Evolutionary conservation across 352 stramenopile genomes (phyloP).

Genomic region (Saprolegnia diclina): DNA sequence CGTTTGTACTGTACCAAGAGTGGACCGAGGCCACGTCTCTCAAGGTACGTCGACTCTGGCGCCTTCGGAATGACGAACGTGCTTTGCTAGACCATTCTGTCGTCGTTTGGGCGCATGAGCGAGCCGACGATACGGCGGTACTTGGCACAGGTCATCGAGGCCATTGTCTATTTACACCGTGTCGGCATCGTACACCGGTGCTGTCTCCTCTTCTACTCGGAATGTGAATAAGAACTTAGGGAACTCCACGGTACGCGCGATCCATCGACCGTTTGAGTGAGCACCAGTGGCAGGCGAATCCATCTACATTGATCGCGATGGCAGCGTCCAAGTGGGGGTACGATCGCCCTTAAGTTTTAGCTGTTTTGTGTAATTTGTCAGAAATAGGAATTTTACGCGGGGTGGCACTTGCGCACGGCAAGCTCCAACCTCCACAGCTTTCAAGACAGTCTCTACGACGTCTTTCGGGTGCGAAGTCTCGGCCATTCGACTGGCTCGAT

Average conservation of each 20-base stretch:
- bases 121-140: constrained; percentile 65
- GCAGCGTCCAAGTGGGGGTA: constrained; percentile 42
- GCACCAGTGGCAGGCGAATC: constrained; percentile 38
- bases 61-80: not conserved
- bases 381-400: constrained; percentile 39
- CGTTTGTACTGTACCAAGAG: constrained; percentile 18
- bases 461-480: constrained; percentile 27
- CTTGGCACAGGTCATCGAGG: constrained; percentile 51
- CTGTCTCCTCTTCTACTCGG: not conserved
- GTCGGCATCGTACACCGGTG: constrained; percentile 47
- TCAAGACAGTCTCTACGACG: constrained; percentile 30
- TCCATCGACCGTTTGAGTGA: not conserved
- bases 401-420: constrained; percentile 17
- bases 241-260: not conserved
- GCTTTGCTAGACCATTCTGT: constrained; percentile 45
- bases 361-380: not conserved
- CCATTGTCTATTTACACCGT: constrained; percentile 42
- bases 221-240: not conserved
- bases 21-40: constrained; percentile 15
- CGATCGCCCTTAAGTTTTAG: no score
- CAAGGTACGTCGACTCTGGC: not conserved
- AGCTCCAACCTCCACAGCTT: not conserved
- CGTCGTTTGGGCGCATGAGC: constrained; percentile 67
- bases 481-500: constrained; percentile 26
- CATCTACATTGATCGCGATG: constrained; percentile 58